These are phyloP conservation scores for Populus davidiana DNA, from an alignment of 345 rosid genomes.

Conservation along the genomic window DNA sequence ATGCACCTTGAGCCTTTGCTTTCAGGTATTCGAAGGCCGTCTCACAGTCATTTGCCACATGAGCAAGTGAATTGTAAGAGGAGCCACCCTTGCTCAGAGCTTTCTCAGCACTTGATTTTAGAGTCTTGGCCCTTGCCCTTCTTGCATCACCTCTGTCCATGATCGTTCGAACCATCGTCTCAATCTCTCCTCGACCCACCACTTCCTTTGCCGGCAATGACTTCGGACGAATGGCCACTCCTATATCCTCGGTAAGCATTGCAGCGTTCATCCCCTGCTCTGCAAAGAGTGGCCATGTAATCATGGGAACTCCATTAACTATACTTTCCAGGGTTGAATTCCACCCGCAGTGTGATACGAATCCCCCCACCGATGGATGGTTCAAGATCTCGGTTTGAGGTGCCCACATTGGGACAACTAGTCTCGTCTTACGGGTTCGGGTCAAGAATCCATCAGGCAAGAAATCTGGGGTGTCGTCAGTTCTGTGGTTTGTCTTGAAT, in stretches of 20 bases:
- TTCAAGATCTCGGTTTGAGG: slow-evolving; percentile 51
- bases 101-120: slow-evolving; percentile 30
- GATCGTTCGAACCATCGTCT: slow-evolving; percentile 35
- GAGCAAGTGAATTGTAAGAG: slow-evolving; percentile 27
- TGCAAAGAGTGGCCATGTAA: slow-evolving; percentile 69
- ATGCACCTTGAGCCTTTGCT: slow-evolving; percentile 11
- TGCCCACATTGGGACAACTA: slow-evolving; percentile 52
- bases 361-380: slow-evolving; percentile 55
- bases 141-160: slow-evolving; percentile 37
- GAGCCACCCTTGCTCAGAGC: slow-evolving; percentile 44
- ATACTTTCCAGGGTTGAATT: slow-evolving; percentile 58
- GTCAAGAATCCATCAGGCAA: slow-evolving; percentile 57
- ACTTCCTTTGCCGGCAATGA: slow-evolving; percentile 15
- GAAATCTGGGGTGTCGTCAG: slow-evolving; percentile 2
- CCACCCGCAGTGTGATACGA: slow-evolving; percentile 76
- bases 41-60: slow-evolving; percentile 30
- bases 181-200: slow-evolving; percentile 43
- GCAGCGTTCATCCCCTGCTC: slow-evolving; percentile 73
- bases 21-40: neutral
- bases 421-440: slow-evolving; percentile 37
- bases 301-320: slow-evolving; percentile 52
- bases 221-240: slow-evolving; percentile 42
- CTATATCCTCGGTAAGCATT: slow-evolving; percentile 40
- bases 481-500: slow-evolving; percentile 13
- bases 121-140: slow-evolving; percentile 28